Percentiles rank a stretch among this genome's conserved stretches.
These are phyloP conservation scores for Bonia amplexicaulis DNA, from an alignment of 176 grass and related monocot species.

Conservation along the genomic window DNA sequence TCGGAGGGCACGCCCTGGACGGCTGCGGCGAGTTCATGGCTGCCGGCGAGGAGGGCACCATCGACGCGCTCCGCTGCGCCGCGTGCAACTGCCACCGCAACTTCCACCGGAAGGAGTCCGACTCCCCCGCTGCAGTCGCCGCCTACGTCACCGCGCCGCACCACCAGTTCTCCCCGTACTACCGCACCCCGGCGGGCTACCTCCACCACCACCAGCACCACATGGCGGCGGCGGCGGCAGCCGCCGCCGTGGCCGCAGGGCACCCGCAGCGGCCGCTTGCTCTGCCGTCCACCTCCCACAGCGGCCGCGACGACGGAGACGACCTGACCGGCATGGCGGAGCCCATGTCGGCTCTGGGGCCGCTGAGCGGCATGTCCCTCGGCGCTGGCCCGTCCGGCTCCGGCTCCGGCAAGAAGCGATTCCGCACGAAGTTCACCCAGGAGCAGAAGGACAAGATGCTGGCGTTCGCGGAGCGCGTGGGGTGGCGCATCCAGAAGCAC, in stretches of 20 bases:
- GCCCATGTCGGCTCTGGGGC: conserved; percentile 25
- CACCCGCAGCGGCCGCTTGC: conserved; percentile 26
- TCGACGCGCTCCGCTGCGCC: conserved; percentile 76
- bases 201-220: conserved; percentile 34
- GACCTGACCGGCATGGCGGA: conserved; percentile 44
- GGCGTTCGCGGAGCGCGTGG: conserved; percentile 78
- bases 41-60: conserved; percentile 60
- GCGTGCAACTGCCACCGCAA: conserved; percentile 90
- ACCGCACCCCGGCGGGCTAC: conserved; percentile 55
- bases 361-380: conserved; percentile 39
- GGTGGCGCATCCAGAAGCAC: conserved; percentile 95
- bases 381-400: conserved; percentile 33
- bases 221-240: conserved; percentile 21
- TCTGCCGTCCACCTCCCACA: conserved; percentile 52
- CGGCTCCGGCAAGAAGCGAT: conserved; percentile 70
- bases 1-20: conserved; percentile 72
- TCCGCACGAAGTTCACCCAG: conserved; percentile 87
- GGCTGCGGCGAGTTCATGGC: conserved; percentile 94
- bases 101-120: conserved; percentile 66
- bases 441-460: conserved; percentile 98
- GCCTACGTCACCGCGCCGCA: conserved; percentile 41
- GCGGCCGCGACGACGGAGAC: conserved; percentile 40
- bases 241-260: background rate
- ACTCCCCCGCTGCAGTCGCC: conserved; percentile 33
- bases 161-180: conserved; percentile 57